phyloP scores from a whole-genome alignment of 176 grass and related monocot genomes.

The Tuctoria greenei region DNA sequence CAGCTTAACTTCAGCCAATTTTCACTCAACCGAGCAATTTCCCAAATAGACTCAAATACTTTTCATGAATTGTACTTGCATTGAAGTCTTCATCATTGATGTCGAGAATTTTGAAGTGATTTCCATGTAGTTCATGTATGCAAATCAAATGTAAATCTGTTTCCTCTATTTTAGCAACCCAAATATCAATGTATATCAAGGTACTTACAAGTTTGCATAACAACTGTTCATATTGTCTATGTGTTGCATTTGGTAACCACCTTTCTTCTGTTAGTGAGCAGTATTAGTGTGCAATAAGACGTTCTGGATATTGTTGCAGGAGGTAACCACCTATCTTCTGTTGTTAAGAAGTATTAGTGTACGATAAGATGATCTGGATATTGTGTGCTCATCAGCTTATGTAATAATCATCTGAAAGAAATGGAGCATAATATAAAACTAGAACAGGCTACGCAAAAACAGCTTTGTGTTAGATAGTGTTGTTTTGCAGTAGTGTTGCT shows the following conservation, averaged over 20 bases:
- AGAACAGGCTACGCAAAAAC: background rate
- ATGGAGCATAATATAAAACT: background rate
- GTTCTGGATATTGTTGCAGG: background rate
- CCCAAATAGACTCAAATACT: background rate
- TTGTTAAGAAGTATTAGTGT: background rate
- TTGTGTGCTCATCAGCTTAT: background rate
- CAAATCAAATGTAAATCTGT: background rate
- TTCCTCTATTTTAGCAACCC: background rate
- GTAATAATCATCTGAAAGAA: background rate
- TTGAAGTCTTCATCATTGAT: background rate
- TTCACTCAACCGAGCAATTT: background rate
- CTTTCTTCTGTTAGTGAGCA: background rate
- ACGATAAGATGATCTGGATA: background rate
- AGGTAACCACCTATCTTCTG: background rate
- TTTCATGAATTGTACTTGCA: background rate
- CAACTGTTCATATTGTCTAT: background rate
- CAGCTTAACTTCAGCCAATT: background rate
- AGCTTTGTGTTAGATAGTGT: background rate
- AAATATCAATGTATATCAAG: background rate
- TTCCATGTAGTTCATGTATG: background rate
- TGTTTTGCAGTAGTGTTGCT: background rate
- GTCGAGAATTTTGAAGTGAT: background rate
- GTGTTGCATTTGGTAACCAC: constrained; percentile 2
- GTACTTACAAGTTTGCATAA: background rate
- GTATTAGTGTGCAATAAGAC: background rate